Evolutionary conservation across 805 yeast genomes (phyloP), one percentile per base, ranked within the genome.

Genomic region (Starmerella khaoyaiensis): DNA sequence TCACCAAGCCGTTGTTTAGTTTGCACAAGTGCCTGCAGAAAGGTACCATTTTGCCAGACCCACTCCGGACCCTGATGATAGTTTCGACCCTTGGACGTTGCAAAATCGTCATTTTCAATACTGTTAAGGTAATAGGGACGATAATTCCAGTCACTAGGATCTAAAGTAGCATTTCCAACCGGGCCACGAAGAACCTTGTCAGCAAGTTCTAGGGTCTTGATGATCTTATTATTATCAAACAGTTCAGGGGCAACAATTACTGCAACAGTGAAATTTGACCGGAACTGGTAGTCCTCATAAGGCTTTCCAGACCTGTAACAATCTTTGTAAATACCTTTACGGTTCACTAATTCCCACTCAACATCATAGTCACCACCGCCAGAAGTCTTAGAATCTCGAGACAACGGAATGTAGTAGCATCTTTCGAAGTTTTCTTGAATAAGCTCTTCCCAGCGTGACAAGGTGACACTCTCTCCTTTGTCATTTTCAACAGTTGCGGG

Each of bases 41-140:
- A 87, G 57, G 74, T 84, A 3, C 98, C 98, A 19, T 69, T 67
- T 41, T 75, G 71, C 96, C 96, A 87, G 23, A 81, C 79, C 98
- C 98, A 87, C 56, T 90, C 98, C 2, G 98, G 98, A 2, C 98
- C 98, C 61, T 87, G 97, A 58, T 87, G 98, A 57, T 87, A 87
- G 60, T 90, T 90, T 51, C 97, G 71, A 21, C 98, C 98, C 59
- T 84, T 83, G 2, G 96, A 68, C 0, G 96, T 84, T 1, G 93
- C 83, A 67, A 84, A 90, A 57, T 87, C 94, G 4, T 68, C 72
- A 36, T 71, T 72, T 52, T 87, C 97, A 28, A 71, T 78, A 33
- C 83, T 62, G 56, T 87, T 90, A 52, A 65, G 64, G 58, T 87
- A 87, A 60, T 81, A 72, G 2, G 98, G 98, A 45, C 93, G 69